phyloP scores from a whole-genome alignment of 2,329 filamentous ascomycete genomes.

The Colletotrichum euphorbiae region DNA sequence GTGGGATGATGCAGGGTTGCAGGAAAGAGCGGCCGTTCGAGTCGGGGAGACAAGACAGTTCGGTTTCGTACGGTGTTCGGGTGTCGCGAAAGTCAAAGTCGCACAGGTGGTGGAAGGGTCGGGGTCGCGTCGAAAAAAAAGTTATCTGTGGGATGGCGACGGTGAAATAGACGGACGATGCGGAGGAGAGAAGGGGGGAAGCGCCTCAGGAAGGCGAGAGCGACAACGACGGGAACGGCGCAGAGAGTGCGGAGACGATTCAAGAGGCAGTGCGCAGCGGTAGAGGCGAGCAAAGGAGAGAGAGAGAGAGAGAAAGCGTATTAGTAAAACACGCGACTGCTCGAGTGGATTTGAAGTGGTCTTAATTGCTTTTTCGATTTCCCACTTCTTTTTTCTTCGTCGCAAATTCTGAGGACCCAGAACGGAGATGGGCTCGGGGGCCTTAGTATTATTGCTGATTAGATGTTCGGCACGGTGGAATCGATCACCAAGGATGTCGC shows the following conservation, averaged over 20 bases:
- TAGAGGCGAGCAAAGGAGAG: background rate
- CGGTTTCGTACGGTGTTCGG: conserved; percentile 32
- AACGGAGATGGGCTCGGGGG: conserved; percentile 31
- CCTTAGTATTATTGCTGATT: conserved; percentile 36
- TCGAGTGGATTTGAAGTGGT: conserved; percentile 19
- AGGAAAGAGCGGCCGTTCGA: conserved; percentile 29
- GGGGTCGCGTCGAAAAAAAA: conserved; percentile 2
- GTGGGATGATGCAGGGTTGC: conserved; percentile 41
- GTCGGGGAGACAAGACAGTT: conserved; percentile 19
- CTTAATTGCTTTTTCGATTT: conserved; percentile 33
- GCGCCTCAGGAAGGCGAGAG: background rate
- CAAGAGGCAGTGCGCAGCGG: background rate
- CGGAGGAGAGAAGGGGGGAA: background rate
- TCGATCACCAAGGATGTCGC: conserved; percentile 39
- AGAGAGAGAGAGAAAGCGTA: background rate
- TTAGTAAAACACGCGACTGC: conserved; percentile 20
- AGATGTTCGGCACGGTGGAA: conserved; percentile 35
- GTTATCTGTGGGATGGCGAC: conserved; percentile 7
- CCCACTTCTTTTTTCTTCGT: conserved; percentile 30
- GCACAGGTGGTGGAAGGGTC: conserved; percentile 12
- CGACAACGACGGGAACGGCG: conserved; percentile 2
- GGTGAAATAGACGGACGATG: conserved; percentile 7
- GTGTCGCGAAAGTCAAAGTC: conserved; percentile 20
- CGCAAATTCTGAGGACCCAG: conserved; percentile 31
- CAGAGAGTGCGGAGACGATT: conserved; percentile 3